A percentile compares a stretch with the other conserved stretches of the same genome.
These are phyloP conservation scores for Hylodesmum podocarpum DNA, from an alignment of 306 rosid genomes.

Conservation along the genomic window DNA sequence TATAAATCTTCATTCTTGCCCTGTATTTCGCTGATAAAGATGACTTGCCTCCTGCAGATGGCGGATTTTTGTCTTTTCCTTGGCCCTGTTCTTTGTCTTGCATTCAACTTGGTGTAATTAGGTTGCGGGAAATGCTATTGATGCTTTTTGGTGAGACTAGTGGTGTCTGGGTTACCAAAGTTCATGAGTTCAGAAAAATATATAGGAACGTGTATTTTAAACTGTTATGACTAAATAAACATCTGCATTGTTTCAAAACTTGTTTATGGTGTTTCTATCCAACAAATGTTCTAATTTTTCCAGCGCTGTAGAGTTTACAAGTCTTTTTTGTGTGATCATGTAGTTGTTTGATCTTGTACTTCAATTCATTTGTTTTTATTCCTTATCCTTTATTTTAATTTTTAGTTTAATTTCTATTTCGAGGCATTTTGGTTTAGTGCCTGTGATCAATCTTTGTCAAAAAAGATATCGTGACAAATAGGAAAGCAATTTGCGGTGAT, in stretches of 20 bases:
- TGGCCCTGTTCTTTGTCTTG: not conserved
- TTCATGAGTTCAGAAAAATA: not conserved
- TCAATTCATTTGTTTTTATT: too few relatives aligned
- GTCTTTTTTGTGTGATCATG: not conserved
- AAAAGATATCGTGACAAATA: too few relatives aligned
- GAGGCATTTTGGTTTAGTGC: too few relatives aligned
- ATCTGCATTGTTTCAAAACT: not conserved
- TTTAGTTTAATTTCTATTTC: too few relatives aligned
- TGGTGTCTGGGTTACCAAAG: not conserved
- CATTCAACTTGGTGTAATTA: slow-evolving; percentile 28
- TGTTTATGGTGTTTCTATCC: not conserved
- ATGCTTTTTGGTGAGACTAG: not conserved
- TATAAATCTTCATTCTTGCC: not conserved
- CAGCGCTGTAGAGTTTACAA: not conserved
- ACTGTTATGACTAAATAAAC: slow-evolving; percentile 27
- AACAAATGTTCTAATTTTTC: not conserved
- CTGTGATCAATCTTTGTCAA: too few relatives aligned
- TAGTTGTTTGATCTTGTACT: too few relatives aligned
- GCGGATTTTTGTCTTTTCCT: slow-evolving; percentile 6
- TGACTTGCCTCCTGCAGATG: not conserved
- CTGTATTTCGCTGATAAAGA: slow-evolving; percentile 11
- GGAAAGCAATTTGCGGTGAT: too few relatives aligned
- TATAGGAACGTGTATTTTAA: not conserved
- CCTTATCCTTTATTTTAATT: too few relatives aligned
- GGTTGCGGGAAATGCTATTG: slow-evolving; percentile 9